phyloP scores from a whole-genome alignment of 495 filamentous ascomycete genomes.

The Lophiostoma macrostomum region DNA sequence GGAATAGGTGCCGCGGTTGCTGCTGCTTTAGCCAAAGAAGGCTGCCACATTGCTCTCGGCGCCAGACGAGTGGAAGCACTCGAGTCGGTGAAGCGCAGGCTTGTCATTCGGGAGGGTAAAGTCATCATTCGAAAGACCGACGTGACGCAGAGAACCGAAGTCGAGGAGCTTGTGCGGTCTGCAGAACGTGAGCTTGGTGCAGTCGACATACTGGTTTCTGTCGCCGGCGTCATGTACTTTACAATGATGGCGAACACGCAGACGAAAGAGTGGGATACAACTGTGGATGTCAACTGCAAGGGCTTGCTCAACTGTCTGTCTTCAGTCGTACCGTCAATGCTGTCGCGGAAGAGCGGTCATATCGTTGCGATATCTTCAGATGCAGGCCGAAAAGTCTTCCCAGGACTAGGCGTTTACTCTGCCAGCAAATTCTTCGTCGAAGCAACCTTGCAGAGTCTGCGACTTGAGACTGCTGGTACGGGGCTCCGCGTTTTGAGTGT shows the following conservation, averaged over 20 bases:
- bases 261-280: constrained; percentile 65
- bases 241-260: constrained; percentile 68
- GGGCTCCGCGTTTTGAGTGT: constrained; percentile 63
- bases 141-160: constrained; percentile 55
- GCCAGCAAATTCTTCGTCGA: constrained; percentile 74
- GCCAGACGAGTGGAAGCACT: constrained; percentile 61
- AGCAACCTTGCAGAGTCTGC: constrained; percentile 62
- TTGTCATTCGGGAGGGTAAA: constrained; percentile 51
- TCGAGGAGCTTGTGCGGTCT: constrained; percentile 53
- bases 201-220: constrained; percentile 64
- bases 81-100: constrained; percentile 52
- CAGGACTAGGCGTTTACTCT: constrained; percentile 68
- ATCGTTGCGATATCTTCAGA: constrained; percentile 70
- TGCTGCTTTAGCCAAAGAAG: constrained; percentile 45
- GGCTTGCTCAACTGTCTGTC: constrained; percentile 62
- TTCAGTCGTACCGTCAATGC: constrained; percentile 59
- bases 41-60: constrained; percentile 60
- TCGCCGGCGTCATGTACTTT: constrained; percentile 73
- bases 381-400: constrained; percentile 68
- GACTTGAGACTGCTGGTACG: constrained; percentile 63
- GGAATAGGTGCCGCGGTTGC: constrained; percentile 56
- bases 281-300: constrained; percentile 70
- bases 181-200: constrained; percentile 57
- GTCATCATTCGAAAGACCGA: constrained; percentile 60
- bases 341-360: constrained; percentile 58